These are phyloP conservation scores for Sporothrix inflata DNA, from an alignment of 2,329 filamentous ascomycete genomes.

Conservation along the genomic window DNA sequence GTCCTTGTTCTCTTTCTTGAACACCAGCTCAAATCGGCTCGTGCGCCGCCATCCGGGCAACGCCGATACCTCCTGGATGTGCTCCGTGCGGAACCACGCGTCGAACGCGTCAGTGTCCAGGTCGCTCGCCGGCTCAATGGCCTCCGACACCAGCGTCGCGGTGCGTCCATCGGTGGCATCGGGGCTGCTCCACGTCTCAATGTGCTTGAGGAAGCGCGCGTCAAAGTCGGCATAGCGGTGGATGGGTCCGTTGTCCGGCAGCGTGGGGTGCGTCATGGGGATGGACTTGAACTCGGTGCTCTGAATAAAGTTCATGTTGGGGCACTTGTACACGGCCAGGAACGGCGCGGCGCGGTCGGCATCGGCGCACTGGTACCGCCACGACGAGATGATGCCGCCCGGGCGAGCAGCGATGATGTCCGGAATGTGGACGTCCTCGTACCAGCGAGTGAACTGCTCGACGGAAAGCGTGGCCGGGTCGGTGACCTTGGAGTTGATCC, in stretches of 20 bases:
- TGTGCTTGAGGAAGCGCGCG: conserved; percentile 16
- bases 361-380: conserved; percentile 33
- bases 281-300: conserved; percentile 23
- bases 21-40: conserved; percentile 26
- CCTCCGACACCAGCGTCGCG: conserved; percentile 18
- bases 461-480: conserved; percentile 24
- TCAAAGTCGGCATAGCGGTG: conserved; percentile 24
- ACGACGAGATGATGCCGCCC: conserved; percentile 32
- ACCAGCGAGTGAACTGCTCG: conserved; percentile 30
- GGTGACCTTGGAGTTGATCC: conserved; percentile 29
- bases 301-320: conserved; percentile 23
- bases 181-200: conserved; percentile 17
- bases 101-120: conserved; percentile 7
- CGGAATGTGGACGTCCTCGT: conserved; percentile 35
- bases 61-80: conserved; percentile 4
- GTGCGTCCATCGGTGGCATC: conserved; percentile 1
- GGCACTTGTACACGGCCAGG: conserved; percentile 33
- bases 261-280: conserved; percentile 24
- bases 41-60: conserved; percentile 26
- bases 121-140: conserved; percentile 21
- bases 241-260: conserved; percentile 17
- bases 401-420: conserved; percentile 34
- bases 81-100: conserved; percentile 22
- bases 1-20: conserved; percentile 26
- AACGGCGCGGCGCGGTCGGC: conserved; percentile 28